Conservation (phyloP, 2,329 filamentous ascomycete genomes). For the Pseudocercospora macadamiae region DNA sequence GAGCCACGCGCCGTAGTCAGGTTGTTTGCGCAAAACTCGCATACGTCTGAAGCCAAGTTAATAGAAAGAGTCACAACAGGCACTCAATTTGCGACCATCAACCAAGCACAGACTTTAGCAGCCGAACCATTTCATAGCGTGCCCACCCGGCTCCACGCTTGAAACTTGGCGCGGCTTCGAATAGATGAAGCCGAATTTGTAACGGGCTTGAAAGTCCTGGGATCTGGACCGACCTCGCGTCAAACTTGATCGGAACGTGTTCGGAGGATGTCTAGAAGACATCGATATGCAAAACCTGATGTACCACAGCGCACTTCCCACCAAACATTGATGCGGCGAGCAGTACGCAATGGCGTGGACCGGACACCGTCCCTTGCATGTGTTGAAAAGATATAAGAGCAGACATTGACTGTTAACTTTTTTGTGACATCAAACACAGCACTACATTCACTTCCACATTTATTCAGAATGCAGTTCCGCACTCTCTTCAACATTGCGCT, state of each 20-base stretch:
- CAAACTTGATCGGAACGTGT: background rate
- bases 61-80: background rate
- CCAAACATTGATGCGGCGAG: conserved; percentile 14
- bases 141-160: background rate
- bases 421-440: background rate
- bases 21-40: conserved; percentile 2
- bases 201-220: background rate
- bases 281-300: background rate
- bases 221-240: background rate
- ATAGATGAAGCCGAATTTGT: conserved; percentile 18
- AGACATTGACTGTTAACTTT: background rate
- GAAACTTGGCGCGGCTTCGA: conserved; percentile 11
- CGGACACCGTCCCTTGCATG: background rate
- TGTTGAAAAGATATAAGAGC: background rate
- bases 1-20: background rate
- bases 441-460: background rate
- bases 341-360: too few relatives aligned
- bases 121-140: background rate
- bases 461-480: conserved; percentile 21
- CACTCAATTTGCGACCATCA: background rate
- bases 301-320: conserved; percentile 12
- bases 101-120: background rate
- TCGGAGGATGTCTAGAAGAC: background rate
- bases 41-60: background rate
- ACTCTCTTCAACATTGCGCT: conserved; percentile 21